A percentile compares a stretch with the other conserved stretches of the same genome.
These are phyloP conservation scores for Exophiala sideris DNA, from an alignment of 2,329 filamentous ascomycete species.

Conservation along the genomic window DNA sequence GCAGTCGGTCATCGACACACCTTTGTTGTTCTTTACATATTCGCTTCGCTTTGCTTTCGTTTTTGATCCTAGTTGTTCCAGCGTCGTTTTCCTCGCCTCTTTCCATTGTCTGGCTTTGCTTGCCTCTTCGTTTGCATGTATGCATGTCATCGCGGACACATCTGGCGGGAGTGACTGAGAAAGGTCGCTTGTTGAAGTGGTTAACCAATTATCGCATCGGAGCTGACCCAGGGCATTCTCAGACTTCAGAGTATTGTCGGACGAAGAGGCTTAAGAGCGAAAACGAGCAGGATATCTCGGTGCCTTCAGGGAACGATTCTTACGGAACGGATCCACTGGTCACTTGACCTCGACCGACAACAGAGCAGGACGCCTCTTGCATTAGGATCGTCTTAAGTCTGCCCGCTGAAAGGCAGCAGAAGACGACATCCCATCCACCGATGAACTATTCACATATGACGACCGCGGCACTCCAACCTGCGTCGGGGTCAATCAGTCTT, in stretches of 20 bases:
- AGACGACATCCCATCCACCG: slow-evolving; percentile 12
- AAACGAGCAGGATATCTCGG: slow-evolving; percentile 5
- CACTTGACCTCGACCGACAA: neutral
- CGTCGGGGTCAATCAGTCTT: slow-evolving; percentile 27
- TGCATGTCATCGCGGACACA: neutral
- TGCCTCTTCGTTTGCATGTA: slow-evolving; percentile 12
- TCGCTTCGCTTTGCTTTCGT: slow-evolving; percentile 9
- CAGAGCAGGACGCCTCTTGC: neutral
- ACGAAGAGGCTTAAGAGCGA: neutral
- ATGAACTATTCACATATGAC: slow-evolving; percentile 28
- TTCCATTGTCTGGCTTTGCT: slow-evolving; percentile 15
- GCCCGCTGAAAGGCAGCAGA: slow-evolving; percentile 15
- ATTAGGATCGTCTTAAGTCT: slow-evolving; percentile 4
- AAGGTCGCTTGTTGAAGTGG: neutral
- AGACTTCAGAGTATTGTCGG: too few species aligned
- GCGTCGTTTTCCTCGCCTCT: slow-evolving; percentile 1
- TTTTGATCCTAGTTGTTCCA: slow-evolving; percentile 4
- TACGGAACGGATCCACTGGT: neutral
- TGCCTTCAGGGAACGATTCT: neutral
- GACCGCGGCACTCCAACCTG: slow-evolving; percentile 23
- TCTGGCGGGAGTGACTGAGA: neutral
- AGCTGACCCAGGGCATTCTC: neutral
- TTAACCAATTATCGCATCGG: neutral
- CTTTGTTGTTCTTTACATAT: neutral
- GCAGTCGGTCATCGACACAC: slow-evolving; percentile 5